A percentile compares a stretch with the other conserved stretches of the same genome.
phyloP scores from a whole-genome alignment of 495 filamentous ascomycete species.

The Clavariopsis aquatica region DNA sequence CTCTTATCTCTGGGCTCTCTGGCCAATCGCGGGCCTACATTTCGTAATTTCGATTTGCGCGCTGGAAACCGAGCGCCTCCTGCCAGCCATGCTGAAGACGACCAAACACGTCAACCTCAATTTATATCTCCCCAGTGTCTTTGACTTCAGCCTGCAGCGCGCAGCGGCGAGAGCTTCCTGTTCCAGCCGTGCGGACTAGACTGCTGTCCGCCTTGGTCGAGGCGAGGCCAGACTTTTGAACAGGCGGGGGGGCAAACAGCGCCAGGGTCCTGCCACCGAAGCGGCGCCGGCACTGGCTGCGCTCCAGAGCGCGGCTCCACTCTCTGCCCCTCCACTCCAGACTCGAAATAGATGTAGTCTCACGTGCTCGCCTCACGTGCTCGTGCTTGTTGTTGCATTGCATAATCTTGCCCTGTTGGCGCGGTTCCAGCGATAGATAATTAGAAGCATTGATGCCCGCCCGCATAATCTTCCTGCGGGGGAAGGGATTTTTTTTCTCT shows the following conservation, averaged over 20 bases:
- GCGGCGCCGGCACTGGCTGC: not conserved
- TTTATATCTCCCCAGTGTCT: not conserved
- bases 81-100: not conserved
- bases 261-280: not conserved
- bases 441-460: too few species aligned
- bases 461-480: too few species aligned
- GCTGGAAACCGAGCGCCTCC: constrained; percentile 4
- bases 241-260: not conserved
- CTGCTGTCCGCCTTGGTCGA: not conserved
- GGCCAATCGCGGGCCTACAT: constrained; percentile 10
- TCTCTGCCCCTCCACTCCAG: not conserved
- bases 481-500: too few species aligned
- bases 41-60: constrained; percentile 29
- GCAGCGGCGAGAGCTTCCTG: not conserved
- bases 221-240: not conserved
- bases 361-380: not conserved
- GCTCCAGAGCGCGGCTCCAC: not conserved
- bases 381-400: not conserved
- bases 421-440: too few species aligned
- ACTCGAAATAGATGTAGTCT: not conserved
- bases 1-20: constrained; percentile 30
- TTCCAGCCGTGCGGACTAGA: not conserved
- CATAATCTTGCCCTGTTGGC: too few species aligned
- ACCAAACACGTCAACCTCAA: not conserved
- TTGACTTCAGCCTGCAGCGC: not conserved